Evolutionary conservation across 2,329 filamentous ascomycete genomes (phyloP).

Genomic region (Colletotrichum sp.): DNA sequence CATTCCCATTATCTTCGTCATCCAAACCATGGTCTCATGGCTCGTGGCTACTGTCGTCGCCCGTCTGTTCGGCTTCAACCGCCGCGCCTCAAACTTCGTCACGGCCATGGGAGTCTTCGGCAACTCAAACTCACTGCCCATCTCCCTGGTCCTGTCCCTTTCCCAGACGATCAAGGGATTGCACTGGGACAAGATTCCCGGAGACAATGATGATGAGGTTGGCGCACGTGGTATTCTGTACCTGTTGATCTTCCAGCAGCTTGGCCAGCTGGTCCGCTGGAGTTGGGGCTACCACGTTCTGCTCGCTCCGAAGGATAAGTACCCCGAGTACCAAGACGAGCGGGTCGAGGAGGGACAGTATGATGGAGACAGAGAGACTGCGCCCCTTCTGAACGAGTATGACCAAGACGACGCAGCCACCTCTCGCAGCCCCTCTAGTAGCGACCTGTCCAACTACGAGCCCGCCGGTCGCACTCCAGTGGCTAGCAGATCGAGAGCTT

Average conservation of each 20-base stretch:
- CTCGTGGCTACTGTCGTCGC: slow-evolving; percentile 73
- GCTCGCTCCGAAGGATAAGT: slow-evolving; percentile 81
- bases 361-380: slow-evolving; percentile 53
- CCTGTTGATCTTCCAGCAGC: slow-evolving; percentile 94
- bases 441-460: slow-evolving; percentile 55
- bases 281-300: slow-evolving; percentile 98
- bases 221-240: slow-evolving; percentile 94
- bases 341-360: slow-evolving; percentile 65
- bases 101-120: slow-evolving; percentile 97
- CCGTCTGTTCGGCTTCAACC: slow-evolving; percentile 79
- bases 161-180: slow-evolving; percentile 91
- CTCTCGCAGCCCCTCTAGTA: slow-evolving; percentile 26
- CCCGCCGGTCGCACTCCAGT: slow-evolving; percentile 63
- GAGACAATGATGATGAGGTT: slow-evolving; percentile 95
- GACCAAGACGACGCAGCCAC: slow-evolving; percentile 46
- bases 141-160: slow-evolving; percentile 92
- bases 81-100: slow-evolving; percentile 90
- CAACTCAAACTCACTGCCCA: slow-evolving; percentile 97
- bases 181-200: slow-evolving; percentile 90
- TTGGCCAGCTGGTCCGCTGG: slow-evolving; percentile 94
- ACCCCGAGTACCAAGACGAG: slow-evolving; percentile 66
- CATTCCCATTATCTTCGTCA: slow-evolving; percentile 91
- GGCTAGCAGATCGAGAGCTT: slow-evolving; percentile 53
- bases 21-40: slow-evolving; percentile 90
- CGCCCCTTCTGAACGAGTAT: slow-evolving; percentile 49